Conservation (phyloP, 139 green algal species). For the Chlorella sp. region DNA sequence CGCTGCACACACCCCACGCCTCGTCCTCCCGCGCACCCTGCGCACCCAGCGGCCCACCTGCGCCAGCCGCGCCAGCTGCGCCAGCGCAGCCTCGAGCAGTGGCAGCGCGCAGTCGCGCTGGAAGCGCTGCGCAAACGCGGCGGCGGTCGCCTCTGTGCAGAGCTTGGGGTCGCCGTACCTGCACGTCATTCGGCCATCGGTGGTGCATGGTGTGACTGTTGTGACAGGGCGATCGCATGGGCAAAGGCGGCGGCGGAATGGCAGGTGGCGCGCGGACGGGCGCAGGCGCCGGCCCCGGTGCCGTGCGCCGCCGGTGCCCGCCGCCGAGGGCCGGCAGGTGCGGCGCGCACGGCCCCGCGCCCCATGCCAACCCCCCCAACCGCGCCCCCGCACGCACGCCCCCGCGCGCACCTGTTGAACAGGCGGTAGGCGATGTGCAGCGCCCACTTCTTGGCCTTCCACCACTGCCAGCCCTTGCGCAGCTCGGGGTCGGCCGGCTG, state of each 20-base stretch:
- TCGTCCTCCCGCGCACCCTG: not conserved
- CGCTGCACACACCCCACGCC: not conserved
- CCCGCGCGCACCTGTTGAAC: constrained; percentile 61
- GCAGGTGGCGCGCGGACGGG: too few species aligned
- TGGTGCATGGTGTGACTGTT: too few species aligned
- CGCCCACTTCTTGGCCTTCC: constrained; percentile 98
- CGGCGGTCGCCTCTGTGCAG: constrained; percentile 50
- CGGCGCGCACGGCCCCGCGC: too few species aligned
- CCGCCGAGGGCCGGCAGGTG: too few species aligned
- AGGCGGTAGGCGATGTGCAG: constrained; percentile 86
- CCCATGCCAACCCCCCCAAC: not conserved
- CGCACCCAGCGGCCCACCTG: constrained; percentile 20
- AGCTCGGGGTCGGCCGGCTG: constrained; percentile 66
- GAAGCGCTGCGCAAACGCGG: constrained; percentile 71
- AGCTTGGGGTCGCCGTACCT: constrained; percentile 71
- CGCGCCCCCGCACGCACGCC: not conserved
- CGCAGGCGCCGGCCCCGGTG: too few species aligned
- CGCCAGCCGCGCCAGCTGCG: constrained; percentile 58
- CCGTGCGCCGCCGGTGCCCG: too few species aligned
- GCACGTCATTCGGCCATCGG: too few species aligned
- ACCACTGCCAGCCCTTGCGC: constrained; percentile 80
- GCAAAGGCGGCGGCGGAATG: too few species aligned
- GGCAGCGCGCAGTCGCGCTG: constrained; percentile 54
- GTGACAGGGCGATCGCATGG: too few species aligned
- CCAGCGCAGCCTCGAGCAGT: constrained; percentile 81